phyloP scores from a whole-genome alignment of 805 yeast species.

The Wickerhamiella vanderwaltii region DNA sequence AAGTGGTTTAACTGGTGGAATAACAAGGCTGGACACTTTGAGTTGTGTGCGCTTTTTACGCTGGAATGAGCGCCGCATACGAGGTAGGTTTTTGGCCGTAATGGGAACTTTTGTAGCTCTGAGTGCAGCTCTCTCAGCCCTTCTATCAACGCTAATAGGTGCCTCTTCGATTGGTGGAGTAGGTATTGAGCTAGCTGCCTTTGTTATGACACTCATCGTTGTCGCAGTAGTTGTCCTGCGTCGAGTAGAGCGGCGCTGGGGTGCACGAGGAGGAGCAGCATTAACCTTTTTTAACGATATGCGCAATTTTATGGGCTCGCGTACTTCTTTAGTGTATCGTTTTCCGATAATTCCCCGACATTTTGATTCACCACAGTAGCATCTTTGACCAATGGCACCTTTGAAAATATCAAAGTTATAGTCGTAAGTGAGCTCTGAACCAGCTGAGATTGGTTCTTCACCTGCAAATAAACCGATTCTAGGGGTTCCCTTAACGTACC shows the following conservation, averaged over 20 bases:
- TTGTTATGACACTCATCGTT: no score
- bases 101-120: background rate
- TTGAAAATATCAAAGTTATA: slow-evolving; percentile 38
- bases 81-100: background rate
- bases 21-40: no score
- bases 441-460: slow-evolving; percentile 28
- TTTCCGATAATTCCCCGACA: slow-evolving; percentile 31
- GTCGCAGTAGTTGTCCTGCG: background rate
- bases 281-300: background rate
- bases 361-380: slow-evolving; percentile 33
- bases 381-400: slow-evolving; percentile 34
- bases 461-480: slow-evolving; percentile 38
- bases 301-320: background rate
- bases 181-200: no score
- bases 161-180: background rate
- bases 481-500: slow-evolving; percentile 36
- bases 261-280: no score
- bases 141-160: background rate
- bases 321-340: slow-evolving; percentile 8
- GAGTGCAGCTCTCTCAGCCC: slow-evolving; percentile 2
- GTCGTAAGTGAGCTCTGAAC: slow-evolving; percentile 38
- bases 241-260: no score
- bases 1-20: no score
- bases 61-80: no score
- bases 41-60: no score